These are phyloP conservation scores for Auricularia cornea DNA, from an alignment of 768 basidiomycete genomes.

Conservation along the genomic window DNA sequence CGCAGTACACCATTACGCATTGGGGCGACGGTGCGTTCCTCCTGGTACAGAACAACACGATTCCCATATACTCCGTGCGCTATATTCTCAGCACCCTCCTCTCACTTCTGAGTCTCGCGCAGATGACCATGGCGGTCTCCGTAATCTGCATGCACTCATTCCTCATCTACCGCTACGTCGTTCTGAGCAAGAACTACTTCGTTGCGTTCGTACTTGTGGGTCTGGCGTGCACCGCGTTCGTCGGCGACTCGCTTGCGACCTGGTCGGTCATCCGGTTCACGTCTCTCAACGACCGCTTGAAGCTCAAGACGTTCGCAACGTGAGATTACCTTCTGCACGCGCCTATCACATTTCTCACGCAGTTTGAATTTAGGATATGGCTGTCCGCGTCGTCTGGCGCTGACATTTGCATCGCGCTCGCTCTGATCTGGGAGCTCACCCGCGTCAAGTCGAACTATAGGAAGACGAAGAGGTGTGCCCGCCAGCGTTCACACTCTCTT, in stretches of 20 bases:
- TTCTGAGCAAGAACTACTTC: neutral
- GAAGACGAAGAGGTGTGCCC: neutral
- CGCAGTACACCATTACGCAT: neutral
- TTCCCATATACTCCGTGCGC: neutral
- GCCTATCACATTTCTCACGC: neutral
- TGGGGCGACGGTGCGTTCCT: neutral
- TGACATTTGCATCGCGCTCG: neutral
- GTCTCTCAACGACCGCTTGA: neutral
- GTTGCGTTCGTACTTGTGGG: neutral
- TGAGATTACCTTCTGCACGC: neutral
- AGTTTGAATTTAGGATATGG: neutral
- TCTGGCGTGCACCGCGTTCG: neutral
- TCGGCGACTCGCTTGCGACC: neutral
- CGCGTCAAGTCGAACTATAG: neutral
- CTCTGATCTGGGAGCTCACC: neutral
- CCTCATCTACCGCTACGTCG: neutral
- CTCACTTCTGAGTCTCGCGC: neutral
- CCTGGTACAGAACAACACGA: neutral
- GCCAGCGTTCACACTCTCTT: neutral
- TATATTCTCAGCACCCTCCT: neutral
- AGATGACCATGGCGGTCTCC: neutral
- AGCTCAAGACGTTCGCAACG: neutral
- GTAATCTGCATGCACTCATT: neutral
- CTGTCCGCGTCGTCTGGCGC: neutral
- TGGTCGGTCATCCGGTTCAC: neutral